Evolutionary conservation across 2,329 filamentous ascomycete species (phyloP), one percentile per base, ranked within the genome.

Genomic region (Penicillium hesseltinei): DNA sequence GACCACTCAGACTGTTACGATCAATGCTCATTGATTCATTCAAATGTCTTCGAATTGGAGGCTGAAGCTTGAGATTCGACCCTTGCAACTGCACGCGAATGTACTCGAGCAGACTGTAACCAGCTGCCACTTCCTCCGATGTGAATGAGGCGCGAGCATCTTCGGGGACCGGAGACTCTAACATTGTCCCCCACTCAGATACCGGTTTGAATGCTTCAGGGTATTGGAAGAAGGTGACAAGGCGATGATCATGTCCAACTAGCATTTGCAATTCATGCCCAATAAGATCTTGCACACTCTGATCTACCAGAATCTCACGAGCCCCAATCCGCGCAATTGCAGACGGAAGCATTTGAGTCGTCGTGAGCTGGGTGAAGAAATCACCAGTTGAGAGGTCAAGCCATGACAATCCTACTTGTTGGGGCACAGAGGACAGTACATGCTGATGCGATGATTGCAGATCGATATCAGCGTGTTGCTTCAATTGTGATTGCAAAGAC

Each of bases 381-480:
- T 93, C 90, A 15, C 94, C 94, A 3, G 94, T 99, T 9, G 94
- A 97, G 27, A 97, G 78, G 74, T 99, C 94, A 46, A 97, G 80
- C 94, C 94, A 99, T 40, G 94, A 90, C 49, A 99, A 78, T 3
- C 94, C 94, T 56, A 95, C 78, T 45, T 76, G 75, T 51, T 81
- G 73, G 31, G 70, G 68, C 6, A 70, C 63, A 23, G 70, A 69
- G 15, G 71, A 64, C 31, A 69, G 59, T 36, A 71, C 56, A 57
- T 72, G 69, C 46, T 70, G 68, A 25, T 63, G 53, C 11, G 65
- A 67, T n/a, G 61, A 60, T 35, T 64, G 49, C n/a, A 42, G 33
- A 13, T 62, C 49, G 5, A 23, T 29, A 10, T 38, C 63, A 35
- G 62, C 59, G n/a, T 67, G 56, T 9, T 59, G 53, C 21, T 54